These are phyloP conservation scores for Backusella parvicylindrica DNA, from an alignment of 192 early-diverging fungal species.

Conservation along the genomic window DNA sequence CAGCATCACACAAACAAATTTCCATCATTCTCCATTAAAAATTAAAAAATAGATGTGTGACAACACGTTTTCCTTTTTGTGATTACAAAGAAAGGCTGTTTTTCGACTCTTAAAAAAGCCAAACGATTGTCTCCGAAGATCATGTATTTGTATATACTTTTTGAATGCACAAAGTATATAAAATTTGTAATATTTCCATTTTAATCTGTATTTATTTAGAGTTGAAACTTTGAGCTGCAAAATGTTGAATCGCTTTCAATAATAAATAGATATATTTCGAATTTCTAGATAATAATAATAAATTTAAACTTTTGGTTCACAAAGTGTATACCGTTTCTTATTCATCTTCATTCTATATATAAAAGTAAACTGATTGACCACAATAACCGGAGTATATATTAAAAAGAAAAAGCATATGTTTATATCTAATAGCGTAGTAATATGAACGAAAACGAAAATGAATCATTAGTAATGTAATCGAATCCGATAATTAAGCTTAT, in stretches of 20 bases:
- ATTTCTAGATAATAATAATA: background rate
- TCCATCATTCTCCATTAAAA: too few relatives aligned
- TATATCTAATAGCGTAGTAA: background rate
- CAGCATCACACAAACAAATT: background rate
- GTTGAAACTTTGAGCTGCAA: background rate
- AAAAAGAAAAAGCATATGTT: background rate
- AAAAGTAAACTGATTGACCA: background rate
- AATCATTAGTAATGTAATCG: background rate
- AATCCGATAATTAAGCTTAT: background rate
- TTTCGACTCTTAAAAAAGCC: background rate
- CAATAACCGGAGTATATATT: background rate
- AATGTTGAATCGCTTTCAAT: background rate
- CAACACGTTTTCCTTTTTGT: background rate
- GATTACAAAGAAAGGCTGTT: background rate
- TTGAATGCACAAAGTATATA: background rate
- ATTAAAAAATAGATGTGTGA: background rate
- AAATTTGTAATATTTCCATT: background rate
- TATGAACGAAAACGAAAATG: background rate
- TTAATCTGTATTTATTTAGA: background rate
- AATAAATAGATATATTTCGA: conserved; percentile 1
- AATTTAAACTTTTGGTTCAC: background rate
- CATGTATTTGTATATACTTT: too few relatives aligned
- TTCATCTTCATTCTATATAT: background rate
- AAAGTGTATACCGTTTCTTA: too few relatives aligned
- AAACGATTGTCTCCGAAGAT: background rate